phyloP scores from a whole-genome alignment of 352 stramenopile species.

The Plasmopara viticola region DNA sequence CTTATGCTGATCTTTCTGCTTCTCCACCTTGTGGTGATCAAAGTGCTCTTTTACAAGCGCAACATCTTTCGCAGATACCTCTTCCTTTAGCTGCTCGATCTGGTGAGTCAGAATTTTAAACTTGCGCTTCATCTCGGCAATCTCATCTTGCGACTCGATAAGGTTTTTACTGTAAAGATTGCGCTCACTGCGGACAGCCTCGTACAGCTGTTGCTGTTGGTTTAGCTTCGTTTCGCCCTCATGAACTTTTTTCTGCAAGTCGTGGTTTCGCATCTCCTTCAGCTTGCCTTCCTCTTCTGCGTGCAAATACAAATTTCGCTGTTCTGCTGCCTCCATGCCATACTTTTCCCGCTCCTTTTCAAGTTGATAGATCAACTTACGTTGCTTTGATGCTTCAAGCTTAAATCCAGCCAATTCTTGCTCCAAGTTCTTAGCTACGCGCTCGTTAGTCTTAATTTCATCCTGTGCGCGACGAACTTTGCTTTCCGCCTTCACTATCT shows the following conservation, averaged over 20 bases:
- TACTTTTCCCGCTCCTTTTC: constrained; percentile 92
- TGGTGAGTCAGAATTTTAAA: constrained; percentile 96
- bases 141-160: constrained; percentile 94
- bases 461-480: constrained; percentile 84
- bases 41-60: constrained; percentile 95
- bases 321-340: constrained; percentile 79
- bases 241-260: constrained; percentile 84
- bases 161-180: constrained; percentile 96
- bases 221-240: constrained; percentile 93
- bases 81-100: constrained; percentile 95
- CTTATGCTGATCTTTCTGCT: constrained; percentile 91
- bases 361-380: constrained; percentile 88
- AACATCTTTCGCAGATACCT: constrained; percentile 92
- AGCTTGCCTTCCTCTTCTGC: constrained; percentile 76
- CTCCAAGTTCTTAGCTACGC: constrained; percentile 83
- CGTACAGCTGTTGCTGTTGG: constrained; percentile 95
- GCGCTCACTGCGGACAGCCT: constrained; percentile 89
- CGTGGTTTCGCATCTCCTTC: constrained; percentile 75
- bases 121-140: constrained; percentile 94
- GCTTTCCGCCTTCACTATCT: constrained; percentile 75
- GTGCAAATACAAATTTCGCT: constrained; percentile 79
- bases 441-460: constrained; percentile 90
- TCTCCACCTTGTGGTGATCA: constrained; percentile 93
- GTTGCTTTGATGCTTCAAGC: constrained; percentile 79
- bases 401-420: constrained; percentile 82